Evolutionary conservation across 768 basidiomycete genomes (phyloP).

Genomic region (Mycena crocata): DNA sequence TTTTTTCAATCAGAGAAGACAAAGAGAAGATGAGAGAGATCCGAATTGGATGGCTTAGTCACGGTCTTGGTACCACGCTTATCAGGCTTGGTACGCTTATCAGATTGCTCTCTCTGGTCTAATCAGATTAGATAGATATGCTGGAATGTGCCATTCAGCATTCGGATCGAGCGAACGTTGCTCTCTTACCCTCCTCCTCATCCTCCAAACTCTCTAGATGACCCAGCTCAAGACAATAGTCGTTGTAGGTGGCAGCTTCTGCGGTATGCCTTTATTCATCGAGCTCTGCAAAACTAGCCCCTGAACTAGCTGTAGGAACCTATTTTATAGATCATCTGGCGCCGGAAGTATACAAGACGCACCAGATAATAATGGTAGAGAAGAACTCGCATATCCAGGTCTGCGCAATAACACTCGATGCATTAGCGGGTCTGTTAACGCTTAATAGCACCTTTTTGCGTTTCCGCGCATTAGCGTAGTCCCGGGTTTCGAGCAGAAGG

Average conservation of each 20-base stretch:
- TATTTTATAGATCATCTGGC: conserved; percentile 38
- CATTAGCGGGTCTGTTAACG: too few relatives aligned
- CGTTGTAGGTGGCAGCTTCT: conserved; percentile 49
- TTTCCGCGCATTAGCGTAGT: conserved; percentile 48
- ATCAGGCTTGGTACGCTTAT: too few relatives aligned
- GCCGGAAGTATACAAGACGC: conserved; percentile 34
- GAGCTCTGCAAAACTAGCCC: background rate
- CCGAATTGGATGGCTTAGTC: too few relatives aligned
- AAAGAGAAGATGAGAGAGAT: too few relatives aligned
- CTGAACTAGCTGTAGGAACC: background rate
- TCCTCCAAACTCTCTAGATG: background rate
- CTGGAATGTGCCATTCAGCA: too few relatives aligned
- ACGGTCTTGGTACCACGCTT: too few relatives aligned
- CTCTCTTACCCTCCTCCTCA: background rate
- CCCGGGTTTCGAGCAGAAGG: conserved; percentile 42
- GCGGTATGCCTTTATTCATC: conserved; percentile 33
- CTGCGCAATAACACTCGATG: background rate
- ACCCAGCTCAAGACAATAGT: conserved; percentile 39
- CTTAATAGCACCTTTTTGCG: conserved; percentile 47
- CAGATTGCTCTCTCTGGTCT: too few relatives aligned
- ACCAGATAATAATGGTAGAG: conserved; percentile 46
- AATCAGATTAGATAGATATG: too few relatives aligned
- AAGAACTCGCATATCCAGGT: conserved; percentile 47
- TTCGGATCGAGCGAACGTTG: background rate
- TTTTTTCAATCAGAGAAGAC: too few relatives aligned